Evolutionary conservation across 192 early-diverging fungal genomes (phyloP), one percentile per base, ranked within the genome.

Genomic region (Linnemannia zychae): DNA sequence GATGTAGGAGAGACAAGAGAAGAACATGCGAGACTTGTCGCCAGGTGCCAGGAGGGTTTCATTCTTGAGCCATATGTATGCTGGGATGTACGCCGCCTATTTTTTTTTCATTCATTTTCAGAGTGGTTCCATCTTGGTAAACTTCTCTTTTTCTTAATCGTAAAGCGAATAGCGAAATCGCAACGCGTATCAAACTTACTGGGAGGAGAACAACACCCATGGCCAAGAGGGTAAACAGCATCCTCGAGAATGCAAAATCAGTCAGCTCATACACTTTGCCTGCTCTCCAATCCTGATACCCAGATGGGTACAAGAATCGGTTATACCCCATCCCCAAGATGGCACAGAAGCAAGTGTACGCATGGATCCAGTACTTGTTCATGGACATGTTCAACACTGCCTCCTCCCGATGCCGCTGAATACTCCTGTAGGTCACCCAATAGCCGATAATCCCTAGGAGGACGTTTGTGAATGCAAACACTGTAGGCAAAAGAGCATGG

Each of bases 51-150:
- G 34, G 12, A 77, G 33, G 5, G 75, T 77, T 7, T 77, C 67
- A 24, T 69, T 68, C 52, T 83, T 83, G 49, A 83, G n/a, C 81
- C 81, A 83, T n/a, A 83, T 65, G 52, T 70, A 83, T 36, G 33
- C 36, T 7, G 81, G 81, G n/a, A 83, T 78, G 50, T 83, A 83
- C 3, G 76, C 81, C 11, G 81, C 81, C 81, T 83, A 49, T 67
- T 65, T 44, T 44, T 44, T 44, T 44, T 44, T 44, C 9, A n/a
- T n/a, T n/a, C n/a, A n/a, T 44, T 44, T 44, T 44, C 9, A 44
- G 40, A 44, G 3, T 6, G 9, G 4, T 9, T 44, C 40, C 4
- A n/a, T n/a, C n/a, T n/a, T n/a, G n/a, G n/a, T n/a, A n/a, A n/a
- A n/a, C n/a, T n/a, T n/a, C n/a, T n/a, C n/a, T n/a, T n/a, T n/a